Evolutionary conservation across 208 protist genomes (phyloP).

Genomic region (Vickermania spadyakhi): DNA sequence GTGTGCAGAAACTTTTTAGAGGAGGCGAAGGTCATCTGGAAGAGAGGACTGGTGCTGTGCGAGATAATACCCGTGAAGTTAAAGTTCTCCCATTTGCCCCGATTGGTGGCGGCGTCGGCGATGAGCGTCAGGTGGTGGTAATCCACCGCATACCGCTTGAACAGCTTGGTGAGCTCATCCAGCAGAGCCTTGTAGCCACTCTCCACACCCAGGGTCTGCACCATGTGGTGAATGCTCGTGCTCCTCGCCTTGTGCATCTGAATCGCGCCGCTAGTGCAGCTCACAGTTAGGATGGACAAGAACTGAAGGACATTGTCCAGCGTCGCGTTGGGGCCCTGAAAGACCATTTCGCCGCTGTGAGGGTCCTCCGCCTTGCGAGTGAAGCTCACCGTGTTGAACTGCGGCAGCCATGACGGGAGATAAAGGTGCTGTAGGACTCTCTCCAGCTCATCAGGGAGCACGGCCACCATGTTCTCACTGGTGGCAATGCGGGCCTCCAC

Average conservation of each 20-base stretch:
- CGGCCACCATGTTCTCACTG: conserved; percentile 40
- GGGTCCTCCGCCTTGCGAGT: conserved; percentile 60
- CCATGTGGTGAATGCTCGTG: conserved; percentile 86
- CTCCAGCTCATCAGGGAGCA: conserved; percentile 75
- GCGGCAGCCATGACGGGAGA: conserved; percentile 68
- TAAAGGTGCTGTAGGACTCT: conserved; percentile 36
- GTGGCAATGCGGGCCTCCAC: conserved; percentile 58
- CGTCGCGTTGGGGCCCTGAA: conserved; percentile 62
- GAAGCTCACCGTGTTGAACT: conserved; percentile 74
- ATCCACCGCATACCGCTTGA: conserved; percentile 83
- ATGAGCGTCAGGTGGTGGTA: conserved; percentile 84
- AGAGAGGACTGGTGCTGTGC: conserved; percentile 77
- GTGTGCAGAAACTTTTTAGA: conserved; percentile 80
- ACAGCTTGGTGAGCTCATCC: conserved; percentile 83
- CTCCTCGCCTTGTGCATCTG: conserved; percentile 56
- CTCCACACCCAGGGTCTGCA: conserved; percentile 67
- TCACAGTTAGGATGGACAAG: conserved; percentile 73
- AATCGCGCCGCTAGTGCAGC: conserved; percentile 27
- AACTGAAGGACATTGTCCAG: conserved; percentile 62
- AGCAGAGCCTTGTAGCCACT: conserved; percentile 66
- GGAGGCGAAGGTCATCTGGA: conserved; percentile 90
- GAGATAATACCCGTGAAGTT: conserved; percentile 86
- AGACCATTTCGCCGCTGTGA: conserved; percentile 73
- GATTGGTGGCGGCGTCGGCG: conserved; percentile 82
- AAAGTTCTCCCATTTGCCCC: conserved; percentile 82